These are phyloP conservation scores for Exophiala viscosa DNA, from an alignment of 2,329 filamentous ascomycete genomes.

Conservation along the genomic window DNA sequence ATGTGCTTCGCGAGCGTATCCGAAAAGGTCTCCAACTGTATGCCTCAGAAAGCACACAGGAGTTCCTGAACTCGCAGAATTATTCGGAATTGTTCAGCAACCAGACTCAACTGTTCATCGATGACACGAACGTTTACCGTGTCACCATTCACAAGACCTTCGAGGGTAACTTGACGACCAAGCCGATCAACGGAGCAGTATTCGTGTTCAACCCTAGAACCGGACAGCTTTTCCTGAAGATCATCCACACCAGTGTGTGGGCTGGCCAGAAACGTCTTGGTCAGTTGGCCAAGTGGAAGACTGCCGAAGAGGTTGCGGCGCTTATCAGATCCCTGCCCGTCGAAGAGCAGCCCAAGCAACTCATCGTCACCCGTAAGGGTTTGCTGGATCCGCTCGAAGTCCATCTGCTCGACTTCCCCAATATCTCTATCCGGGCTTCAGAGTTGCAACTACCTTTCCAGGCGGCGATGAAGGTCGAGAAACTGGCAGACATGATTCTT, in stretches of 20 bases:
- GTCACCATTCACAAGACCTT: slow-evolving; percentile 99
- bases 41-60: slow-evolving; percentile 96
- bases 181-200: slow-evolving; percentile 98
- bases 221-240: slow-evolving; percentile 96
- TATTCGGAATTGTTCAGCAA: slow-evolving; percentile 99
- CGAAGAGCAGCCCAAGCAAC: slow-evolving; percentile 97
- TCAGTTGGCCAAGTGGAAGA: slow-evolving; percentile 99
- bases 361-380: slow-evolving; percentile 97
- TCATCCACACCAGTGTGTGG: slow-evolving; percentile 99
- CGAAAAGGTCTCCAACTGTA: slow-evolving; percentile 97
- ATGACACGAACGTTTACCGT: slow-evolving; percentile 98
- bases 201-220: slow-evolving; percentile 99
- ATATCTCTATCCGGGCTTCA: slow-evolving; percentile 96
- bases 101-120: slow-evolving; percentile 97
- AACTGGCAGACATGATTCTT: slow-evolving; percentile 97
- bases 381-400: slow-evolving; percentile 95
- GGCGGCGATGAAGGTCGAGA: slow-evolving; percentile 99
- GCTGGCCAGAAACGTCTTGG: slow-evolving; percentile 98
- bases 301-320: slow-evolving; percentile 97
- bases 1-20: slow-evolving; percentile 95
- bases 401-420: slow-evolving; percentile 95
- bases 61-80: slow-evolving; percentile 98
- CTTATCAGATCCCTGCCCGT: slow-evolving; percentile 92
- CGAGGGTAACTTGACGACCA: slow-evolving; percentile 96
- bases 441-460: slow-evolving; percentile 98